Evolutionary conservation across 2,329 filamentous ascomycete species (phyloP).

Genomic region (Boeremia lycopersici): DNA sequence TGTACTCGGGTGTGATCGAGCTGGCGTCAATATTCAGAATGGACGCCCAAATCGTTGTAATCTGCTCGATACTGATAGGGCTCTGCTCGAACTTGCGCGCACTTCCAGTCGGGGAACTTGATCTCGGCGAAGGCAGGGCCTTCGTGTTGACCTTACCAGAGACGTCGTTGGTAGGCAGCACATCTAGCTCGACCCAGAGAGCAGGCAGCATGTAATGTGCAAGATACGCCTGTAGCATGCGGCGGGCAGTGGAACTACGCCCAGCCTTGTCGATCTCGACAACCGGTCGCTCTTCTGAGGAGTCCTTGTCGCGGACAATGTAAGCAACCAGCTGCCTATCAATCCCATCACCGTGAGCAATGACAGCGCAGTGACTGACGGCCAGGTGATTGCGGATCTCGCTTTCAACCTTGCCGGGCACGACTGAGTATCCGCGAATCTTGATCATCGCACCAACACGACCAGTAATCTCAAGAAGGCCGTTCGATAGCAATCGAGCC

Average conservation of each 20-base stretch:
- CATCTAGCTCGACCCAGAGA: constrained; percentile 74
- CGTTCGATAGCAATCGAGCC: constrained; percentile 69
- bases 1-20: constrained; percentile 70
- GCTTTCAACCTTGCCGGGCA: constrained; percentile 77
- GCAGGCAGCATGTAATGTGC: constrained; percentile 85
- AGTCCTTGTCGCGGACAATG: constrained; percentile 70
- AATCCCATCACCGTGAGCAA: constrained; percentile 76
- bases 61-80: constrained; percentile 68
- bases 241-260: constrained; percentile 72
- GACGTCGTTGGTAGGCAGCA: constrained; percentile 75
- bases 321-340: constrained; percentile 79
- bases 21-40: constrained; percentile 68
- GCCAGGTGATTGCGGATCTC: constrained; percentile 72
- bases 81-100: constrained; percentile 62
- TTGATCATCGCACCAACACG: constrained; percentile 82
- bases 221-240: constrained; percentile 67
- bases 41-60: constrained; percentile 74
- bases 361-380: constrained; percentile 72
- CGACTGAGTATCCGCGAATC: constrained; percentile 77
- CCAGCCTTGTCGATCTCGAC: constrained; percentile 73
- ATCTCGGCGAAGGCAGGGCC: constrained; percentile 66
- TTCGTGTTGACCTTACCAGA: constrained; percentile 81
- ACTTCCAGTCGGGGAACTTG: constrained; percentile 54
- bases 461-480: constrained; percentile 75
- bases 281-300: constrained; percentile 61